Conservation (phyloP, 225 moss, liverwort and hornwort species). For the Lunularia cruciata region DNA sequence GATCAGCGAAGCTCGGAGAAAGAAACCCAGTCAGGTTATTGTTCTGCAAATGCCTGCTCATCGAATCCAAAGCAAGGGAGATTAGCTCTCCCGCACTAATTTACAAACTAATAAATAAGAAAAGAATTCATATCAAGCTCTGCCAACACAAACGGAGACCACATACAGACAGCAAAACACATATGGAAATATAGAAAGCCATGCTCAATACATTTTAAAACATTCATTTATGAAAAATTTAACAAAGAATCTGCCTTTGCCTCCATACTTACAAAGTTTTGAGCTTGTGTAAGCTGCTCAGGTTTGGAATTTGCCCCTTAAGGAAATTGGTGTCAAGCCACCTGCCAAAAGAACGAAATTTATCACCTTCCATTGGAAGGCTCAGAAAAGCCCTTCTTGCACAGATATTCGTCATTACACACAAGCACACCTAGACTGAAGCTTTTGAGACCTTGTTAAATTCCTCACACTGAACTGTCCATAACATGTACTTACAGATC, state of each 20-base stretch:
- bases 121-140: constrained; percentile 1
- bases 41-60: constrained; percentile 10
- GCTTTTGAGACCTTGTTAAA: background rate
- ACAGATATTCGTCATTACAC: too few relatives aligned
- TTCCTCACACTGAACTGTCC: background rate
- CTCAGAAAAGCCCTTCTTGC: background rate
- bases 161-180: too few relatives aligned
- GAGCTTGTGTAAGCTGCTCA: background rate
- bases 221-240: background rate
- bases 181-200: too few relatives aligned
- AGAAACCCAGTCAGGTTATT: constrained; percentile 2
- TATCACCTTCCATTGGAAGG: background rate
- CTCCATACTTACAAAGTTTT: constrained; percentile 19
- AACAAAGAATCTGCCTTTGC: too few relatives aligned
- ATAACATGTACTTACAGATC: constrained; percentile 14
- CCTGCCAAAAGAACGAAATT: background rate
- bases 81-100: too few relatives aligned
- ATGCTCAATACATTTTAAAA: too few relatives aligned
- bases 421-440: too few relatives aligned
- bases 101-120: background rate
- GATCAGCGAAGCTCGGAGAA: background rate
- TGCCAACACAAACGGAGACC: background rate
- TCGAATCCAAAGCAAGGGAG: too few relatives aligned
- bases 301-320: constrained; percentile 7
- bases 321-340: constrained; percentile 11